A percentile compares a stretch with the other conserved stretches of the same genome.
Conservation (phyloP, 495 filamentous ascomycete genomes). For the Penicillium antarcticum region DNA sequence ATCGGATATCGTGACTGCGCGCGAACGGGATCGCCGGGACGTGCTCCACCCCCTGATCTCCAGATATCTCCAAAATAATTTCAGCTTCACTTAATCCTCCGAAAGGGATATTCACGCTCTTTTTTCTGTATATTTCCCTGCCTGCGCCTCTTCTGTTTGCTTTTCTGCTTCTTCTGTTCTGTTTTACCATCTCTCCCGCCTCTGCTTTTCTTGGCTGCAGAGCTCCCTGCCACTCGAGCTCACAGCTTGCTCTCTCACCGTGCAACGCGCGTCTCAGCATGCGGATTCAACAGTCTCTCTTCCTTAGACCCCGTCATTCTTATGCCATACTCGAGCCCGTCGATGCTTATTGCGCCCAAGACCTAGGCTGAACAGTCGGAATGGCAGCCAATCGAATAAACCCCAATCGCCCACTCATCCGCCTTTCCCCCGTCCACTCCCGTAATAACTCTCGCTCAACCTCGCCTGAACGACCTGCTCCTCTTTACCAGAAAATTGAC, state of each 20-base stretch:
- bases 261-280: slow-evolving; percentile 26
- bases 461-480: slow-evolving; percentile 24
- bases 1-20: too few species aligned
- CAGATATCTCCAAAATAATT: slow-evolving; percentile 6
- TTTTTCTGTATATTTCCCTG: background rate
- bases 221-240: too few species aligned
- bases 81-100: slow-evolving; percentile 7
- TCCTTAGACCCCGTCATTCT: slow-evolving; percentile 19
- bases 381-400: slow-evolving; percentile 36
- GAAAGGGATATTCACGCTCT: background rate
- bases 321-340: slow-evolving; percentile 16
- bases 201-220: background rate
- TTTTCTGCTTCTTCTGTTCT: background rate
- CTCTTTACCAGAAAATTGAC: slow-evolving; percentile 36
- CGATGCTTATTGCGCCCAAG: slow-evolving; percentile 8
- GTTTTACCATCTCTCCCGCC: background rate
- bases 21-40: background rate
- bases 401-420: slow-evolving; percentile 26
- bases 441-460: slow-evolving; percentile 24
- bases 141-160: background rate
- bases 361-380: slow-evolving; percentile 17
- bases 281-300: slow-evolving; percentile 27
- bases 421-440: slow-evolving; percentile 25
- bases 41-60: slow-evolving; percentile 3
- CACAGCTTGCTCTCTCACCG: background rate